These are phyloP conservation scores for Aspergillus asperescens DNA, from an alignment of 495 filamentous ascomycete genomes.

Conservation along the genomic window DNA sequence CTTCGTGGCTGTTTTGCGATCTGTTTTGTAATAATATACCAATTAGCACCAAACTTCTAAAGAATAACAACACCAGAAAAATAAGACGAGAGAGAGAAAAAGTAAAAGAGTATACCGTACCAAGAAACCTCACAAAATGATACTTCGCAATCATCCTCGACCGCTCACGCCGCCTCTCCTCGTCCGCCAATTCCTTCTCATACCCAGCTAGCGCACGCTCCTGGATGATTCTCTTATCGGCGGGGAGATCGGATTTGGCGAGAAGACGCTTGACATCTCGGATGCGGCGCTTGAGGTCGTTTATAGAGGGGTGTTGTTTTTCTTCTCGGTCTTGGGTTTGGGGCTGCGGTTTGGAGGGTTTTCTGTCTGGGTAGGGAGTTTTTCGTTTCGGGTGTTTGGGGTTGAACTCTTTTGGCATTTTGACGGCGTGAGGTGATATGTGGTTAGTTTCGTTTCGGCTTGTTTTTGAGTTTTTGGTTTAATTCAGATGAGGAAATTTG, in stretches of 20 bases:
- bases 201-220: constrained; percentile 77
- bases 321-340: constrained; percentile 26
- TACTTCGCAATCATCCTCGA: constrained; percentile 78
- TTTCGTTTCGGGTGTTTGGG: constrained; percentile 11
- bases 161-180: constrained; percentile 57
- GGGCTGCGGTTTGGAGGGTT: neutral
- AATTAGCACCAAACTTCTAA: neutral
- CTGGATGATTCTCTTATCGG: constrained; percentile 66
- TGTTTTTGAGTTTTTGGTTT: too few species aligned
- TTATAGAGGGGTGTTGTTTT: constrained; percentile 37
- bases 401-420: constrained; percentile 7
- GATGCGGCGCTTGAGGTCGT: constrained; percentile 49
- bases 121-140: constrained; percentile 93
- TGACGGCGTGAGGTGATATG: too few species aligned
- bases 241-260: constrained; percentile 58
- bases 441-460: too few species aligned
- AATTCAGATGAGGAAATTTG: neutral
- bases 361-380: constrained; percentile 5
- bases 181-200: constrained; percentile 62
- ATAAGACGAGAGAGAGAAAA: too few species aligned
- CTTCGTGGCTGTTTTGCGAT: constrained; percentile 77
- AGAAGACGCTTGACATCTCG: constrained; percentile 55
- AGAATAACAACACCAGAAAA: constrained; percentile 1
- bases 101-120: constrained; percentile 22
- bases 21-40: constrained; percentile 39